phyloP scores from a whole-genome alignment of 805 yeast genomes.

The Clavispora santaluciae region DNA sequence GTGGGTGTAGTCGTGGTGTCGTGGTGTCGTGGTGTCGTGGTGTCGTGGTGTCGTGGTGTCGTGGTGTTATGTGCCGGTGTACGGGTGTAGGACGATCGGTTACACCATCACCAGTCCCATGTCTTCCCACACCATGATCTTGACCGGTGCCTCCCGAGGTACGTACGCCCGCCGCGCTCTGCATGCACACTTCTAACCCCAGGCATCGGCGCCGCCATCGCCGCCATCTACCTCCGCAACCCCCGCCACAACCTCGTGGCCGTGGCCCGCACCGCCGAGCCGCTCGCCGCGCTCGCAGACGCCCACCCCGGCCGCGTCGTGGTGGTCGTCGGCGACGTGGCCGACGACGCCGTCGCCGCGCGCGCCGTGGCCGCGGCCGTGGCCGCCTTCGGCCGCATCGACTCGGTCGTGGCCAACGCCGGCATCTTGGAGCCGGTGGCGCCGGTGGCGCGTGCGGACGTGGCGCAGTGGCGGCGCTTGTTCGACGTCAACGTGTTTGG shows the following conservation, averaged over 20 bases:
- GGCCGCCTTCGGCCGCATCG: constrained; percentile 49
- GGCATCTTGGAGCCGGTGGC: constrained; percentile 80
- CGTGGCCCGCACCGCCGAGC: constrained; percentile 60
- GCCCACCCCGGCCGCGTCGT: constrained; percentile 49
- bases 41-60: background rate
- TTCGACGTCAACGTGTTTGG: constrained; percentile 80
- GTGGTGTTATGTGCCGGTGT: too few relatives aligned
- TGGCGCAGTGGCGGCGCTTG: constrained; percentile 54
- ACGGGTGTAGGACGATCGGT: too few relatives aligned
- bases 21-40: background rate
- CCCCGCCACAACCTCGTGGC: constrained; percentile 50
- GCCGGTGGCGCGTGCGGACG: constrained; percentile 46
- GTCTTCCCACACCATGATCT: constrained; percentile 18
- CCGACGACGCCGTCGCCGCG: constrained; percentile 33
- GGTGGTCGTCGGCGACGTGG: constrained; percentile 57
- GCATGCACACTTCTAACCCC: constrained; percentile 38
- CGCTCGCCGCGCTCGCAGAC: constrained; percentile 39
- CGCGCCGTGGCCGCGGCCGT: constrained; percentile 43
- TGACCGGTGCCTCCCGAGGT: constrained; percentile 21
- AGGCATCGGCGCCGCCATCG: constrained; percentile 83
- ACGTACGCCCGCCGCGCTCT: constrained; percentile 1
- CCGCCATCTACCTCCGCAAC: constrained; percentile 41
- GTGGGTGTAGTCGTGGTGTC: too few relatives aligned
- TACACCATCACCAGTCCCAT: background rate
- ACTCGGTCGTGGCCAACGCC: constrained; percentile 72